Percentiles rank a stretch among this genome's conserved stretches.
Evolutionary conservation across 1,284 basidiomycete genomes (phyloP).

Genomic region (Sporisorium scitamineum): DNA sequence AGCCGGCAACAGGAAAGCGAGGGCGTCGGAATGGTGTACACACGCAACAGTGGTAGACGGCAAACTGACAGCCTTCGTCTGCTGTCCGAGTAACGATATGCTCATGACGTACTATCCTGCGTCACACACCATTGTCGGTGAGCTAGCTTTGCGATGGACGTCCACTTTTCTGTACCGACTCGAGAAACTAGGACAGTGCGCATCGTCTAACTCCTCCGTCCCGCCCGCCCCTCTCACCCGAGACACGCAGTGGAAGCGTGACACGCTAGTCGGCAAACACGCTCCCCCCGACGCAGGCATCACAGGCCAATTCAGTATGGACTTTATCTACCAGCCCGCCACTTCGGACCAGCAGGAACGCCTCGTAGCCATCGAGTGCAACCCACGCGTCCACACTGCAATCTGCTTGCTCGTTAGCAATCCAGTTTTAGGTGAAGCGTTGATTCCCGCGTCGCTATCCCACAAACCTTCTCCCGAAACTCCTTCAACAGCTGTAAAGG

Average conservation of each 20-base stretch:
- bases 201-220: neutral
- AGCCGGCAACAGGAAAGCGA: neutral
- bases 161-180: slow-evolving; percentile 66
- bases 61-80: slow-evolving; percentile 70
- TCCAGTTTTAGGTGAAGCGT: slow-evolving; percentile 30
- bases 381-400: slow-evolving; percentile 71
- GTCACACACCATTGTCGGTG: slow-evolving; percentile 64
- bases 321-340: slow-evolving; percentile 70
- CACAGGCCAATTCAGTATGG: slow-evolving; percentile 71
- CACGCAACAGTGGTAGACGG: slow-evolving; percentile 71
- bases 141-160: slow-evolving; percentile 69
- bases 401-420: slow-evolving; percentile 68
- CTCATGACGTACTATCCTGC: slow-evolving; percentile 71
- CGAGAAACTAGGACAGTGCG: slow-evolving; percentile 14
- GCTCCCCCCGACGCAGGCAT: slow-evolving; percentile 48
- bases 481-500: neutral
- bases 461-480: neutral
- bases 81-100: slow-evolving; percentile 72
- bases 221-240: neutral
- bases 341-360: slow-evolving; percentile 59
- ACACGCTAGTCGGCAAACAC: slow-evolving; percentile 30
- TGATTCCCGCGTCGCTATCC: slow-evolving; percentile 20
- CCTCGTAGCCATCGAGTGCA: slow-evolving; percentile 71
- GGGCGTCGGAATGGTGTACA: slow-evolving; percentile 70
- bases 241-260: slow-evolving; percentile 23